A percentile compares a stretch with the other conserved stretches of the same genome.
Evolutionary conservation across 2,329 filamentous ascomycete species (phyloP).

Genomic region (Aspergillus jensenii): DNA sequence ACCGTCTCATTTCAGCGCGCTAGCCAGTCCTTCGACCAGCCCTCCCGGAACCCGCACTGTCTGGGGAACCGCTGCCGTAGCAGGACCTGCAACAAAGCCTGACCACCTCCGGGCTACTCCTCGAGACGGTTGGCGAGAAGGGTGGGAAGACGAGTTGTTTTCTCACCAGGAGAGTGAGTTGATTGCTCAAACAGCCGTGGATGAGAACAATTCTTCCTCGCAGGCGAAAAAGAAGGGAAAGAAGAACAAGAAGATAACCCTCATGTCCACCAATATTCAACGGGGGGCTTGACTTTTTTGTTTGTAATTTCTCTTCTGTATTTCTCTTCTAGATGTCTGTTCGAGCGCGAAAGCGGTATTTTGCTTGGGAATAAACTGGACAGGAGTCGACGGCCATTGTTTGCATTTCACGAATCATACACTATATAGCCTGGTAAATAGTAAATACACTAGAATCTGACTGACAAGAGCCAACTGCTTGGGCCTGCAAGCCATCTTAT

Average conservation of each 20-base stretch:
- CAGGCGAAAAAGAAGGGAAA: slow-evolving; percentile 62
- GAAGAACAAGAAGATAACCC: slow-evolving; percentile 67
- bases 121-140: slow-evolving; percentile 85
- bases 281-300: slow-evolving; percentile 52
- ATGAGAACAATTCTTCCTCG: slow-evolving; percentile 21
- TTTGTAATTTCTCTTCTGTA: background rate
- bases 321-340: background rate
- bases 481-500: background rate
- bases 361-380: slow-evolving; percentile 6
- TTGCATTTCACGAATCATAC: slow-evolving; percentile 4
- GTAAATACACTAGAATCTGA: background rate
- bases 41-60: slow-evolving; percentile 76
- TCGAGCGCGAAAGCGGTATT: background rate
- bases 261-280: slow-evolving; percentile 66
- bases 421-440: slow-evolving; percentile 4
- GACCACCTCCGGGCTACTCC: slow-evolving; percentile 37
- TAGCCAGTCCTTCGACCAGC: slow-evolving; percentile 79
- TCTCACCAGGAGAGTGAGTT: slow-evolving; percentile 57
- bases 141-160: slow-evolving; percentile 74
- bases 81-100: slow-evolving; percentile 55
- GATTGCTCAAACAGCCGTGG: slow-evolving; percentile 49
- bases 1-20: slow-evolving; percentile 45
- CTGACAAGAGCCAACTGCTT: background rate
- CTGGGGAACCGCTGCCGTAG: slow-evolving; percentile 80
- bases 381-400: slow-evolving; percentile 10